Base-by-base conservation (phyloP, 1,139 yeast species). In the Pichia inconspicua region DNA sequence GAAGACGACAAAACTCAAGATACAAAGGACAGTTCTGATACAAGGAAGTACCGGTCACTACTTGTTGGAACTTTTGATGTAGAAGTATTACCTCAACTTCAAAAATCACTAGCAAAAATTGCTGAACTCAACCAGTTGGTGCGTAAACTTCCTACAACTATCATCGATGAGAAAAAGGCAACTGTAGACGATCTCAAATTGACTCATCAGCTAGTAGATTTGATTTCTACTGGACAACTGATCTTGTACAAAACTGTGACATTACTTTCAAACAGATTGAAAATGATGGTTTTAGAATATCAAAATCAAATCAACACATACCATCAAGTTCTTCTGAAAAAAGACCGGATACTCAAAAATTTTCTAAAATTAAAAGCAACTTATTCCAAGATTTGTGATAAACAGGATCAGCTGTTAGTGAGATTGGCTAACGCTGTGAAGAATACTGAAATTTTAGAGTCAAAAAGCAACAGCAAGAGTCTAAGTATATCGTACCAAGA, bases 401-500 rank as follows among this genome's bases (percentile, higher is more conserved):
- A 49, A 44, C 64, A 62, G 43, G 41, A 46, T 3, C 34, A 42
- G 12, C 35, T 61, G 15, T 41, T 49, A 10, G 40, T 43, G n/a
- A 53, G 51, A 41, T 25, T 56, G 37, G 35, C 43, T 2, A 51
- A 48, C 27, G n/a, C 57, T 12, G 35, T 48, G 27, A 34, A 43
- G 1, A 34, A 42, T 7, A 41, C 53, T 31, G 56, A 52, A 15
- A n/a, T 45, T 5, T 27, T 57, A 5, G 46, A 50, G 12, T 25
- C 48, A 4, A 47, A 46, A 12, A 41, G 43, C n/a, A 37, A 48
- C 19, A 46, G 46, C 35, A 34, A 46, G n/a, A 44, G 50, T 34
- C 15, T 50, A 1, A 46, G 53, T 8, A 48, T 62, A n/a, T 58
- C 65, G 1, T 55, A 49, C 36, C 58, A 56, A 27, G 66, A 63